Percentiles rank a stretch among this genome's conserved stretches.
phyloP scores from a whole-genome alignment of 192 early-diverging fungal species.

The Umbelopsis sp. region DNA sequence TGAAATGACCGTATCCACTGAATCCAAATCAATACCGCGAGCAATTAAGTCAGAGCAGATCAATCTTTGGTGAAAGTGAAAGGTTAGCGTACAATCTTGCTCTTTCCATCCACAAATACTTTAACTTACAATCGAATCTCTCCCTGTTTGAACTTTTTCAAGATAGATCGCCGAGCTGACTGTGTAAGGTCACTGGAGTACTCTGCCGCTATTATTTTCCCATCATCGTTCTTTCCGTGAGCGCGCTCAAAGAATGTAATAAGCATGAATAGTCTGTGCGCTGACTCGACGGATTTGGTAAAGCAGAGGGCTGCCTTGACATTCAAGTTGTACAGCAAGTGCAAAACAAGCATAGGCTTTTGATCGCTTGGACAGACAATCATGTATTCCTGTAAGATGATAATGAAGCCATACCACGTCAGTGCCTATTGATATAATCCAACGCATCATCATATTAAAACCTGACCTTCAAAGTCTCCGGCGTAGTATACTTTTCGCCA shows the following conservation, averaged over 20 bases:
- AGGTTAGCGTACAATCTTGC: not conserved
- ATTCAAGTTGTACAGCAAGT: conserved; percentile 69
- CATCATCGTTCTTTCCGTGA: not conserved
- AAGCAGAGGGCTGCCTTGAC: conserved; percentile 78
- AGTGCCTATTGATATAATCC: not conserved
- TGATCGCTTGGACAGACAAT: conserved; percentile 61
- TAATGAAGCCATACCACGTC: no score
- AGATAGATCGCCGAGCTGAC: conserved; percentile 58
- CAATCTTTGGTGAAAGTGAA: conserved; percentile 42
- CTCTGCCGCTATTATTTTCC: conserved; percentile 55
- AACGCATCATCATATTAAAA: not conserved
- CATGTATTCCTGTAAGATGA: conserved; percentile 74
- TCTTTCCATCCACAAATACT: not conserved
- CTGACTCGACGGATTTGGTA: conserved; percentile 88
- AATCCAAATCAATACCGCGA: conserved; percentile 87
- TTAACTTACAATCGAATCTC: conserved; percentile 57
- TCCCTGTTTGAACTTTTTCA: conserved; percentile 69
- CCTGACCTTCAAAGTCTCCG: conserved; percentile 53
- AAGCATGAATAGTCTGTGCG: conserved; percentile 78
- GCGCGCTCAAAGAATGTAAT: conserved; percentile 60
- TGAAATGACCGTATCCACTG: conserved; percentile 78
- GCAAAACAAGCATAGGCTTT: conserved; percentile 86
- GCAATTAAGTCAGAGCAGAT: conserved; percentile 87
- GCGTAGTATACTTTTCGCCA: conserved; percentile 52
- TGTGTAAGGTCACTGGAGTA: conserved; percentile 74